Conservation (phyloP, 352 stramenopile genomes). For the Globisporangium ultimum region DNA sequence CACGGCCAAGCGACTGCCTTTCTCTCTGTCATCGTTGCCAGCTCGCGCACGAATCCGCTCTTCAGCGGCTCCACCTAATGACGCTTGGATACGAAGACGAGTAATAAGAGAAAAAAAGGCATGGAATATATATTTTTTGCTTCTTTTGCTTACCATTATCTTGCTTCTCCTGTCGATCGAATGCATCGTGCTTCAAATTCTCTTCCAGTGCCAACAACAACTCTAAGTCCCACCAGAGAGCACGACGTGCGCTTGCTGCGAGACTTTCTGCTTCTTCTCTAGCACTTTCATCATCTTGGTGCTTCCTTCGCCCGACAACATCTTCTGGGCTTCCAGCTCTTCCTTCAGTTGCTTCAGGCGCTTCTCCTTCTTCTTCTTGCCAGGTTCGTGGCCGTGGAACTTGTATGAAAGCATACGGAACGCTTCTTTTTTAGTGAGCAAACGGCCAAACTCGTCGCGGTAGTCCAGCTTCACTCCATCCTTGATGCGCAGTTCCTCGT, state of each 20-base stretch:
- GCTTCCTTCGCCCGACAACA: slow-evolving; percentile 68
- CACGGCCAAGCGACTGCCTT: slow-evolving; percentile 29
- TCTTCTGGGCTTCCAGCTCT: slow-evolving; percentile 71
- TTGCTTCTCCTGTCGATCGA: slow-evolving; percentile 1
- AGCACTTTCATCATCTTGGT: slow-evolving; percentile 85
- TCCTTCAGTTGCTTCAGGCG: slow-evolving; percentile 85
- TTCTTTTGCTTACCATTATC: slow-evolving; percentile 16
- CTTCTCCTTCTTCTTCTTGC: slow-evolving; percentile 98
- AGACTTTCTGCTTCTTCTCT: slow-evolving; percentile 79
- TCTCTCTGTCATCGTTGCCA: slow-evolving; percentile 57
- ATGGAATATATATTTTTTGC: slow-evolving; percentile 12
- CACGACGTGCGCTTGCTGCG: slow-evolving; percentile 82
- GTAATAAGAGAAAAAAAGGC: slow-evolving; percentile 3
- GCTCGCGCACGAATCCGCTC: slow-evolving; percentile 56
- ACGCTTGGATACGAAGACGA: neutral
- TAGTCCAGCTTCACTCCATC: slow-evolving; percentile 95
- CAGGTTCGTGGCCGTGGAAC: slow-evolving; percentile 97
- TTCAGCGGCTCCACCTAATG: slow-evolving; percentile 15
- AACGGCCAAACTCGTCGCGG: slow-evolving; percentile 94
- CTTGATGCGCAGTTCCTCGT: slow-evolving; percentile 83
- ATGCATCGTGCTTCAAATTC: too few species aligned
- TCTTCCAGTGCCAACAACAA: neutral
- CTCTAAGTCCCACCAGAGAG: slow-evolving; percentile 61
- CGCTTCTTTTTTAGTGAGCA: slow-evolving; percentile 97
- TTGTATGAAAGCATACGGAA: slow-evolving; percentile 98